Conservation (phyloP, 768 basidiomycete species). For the Cubamyces lactineus region DNA sequence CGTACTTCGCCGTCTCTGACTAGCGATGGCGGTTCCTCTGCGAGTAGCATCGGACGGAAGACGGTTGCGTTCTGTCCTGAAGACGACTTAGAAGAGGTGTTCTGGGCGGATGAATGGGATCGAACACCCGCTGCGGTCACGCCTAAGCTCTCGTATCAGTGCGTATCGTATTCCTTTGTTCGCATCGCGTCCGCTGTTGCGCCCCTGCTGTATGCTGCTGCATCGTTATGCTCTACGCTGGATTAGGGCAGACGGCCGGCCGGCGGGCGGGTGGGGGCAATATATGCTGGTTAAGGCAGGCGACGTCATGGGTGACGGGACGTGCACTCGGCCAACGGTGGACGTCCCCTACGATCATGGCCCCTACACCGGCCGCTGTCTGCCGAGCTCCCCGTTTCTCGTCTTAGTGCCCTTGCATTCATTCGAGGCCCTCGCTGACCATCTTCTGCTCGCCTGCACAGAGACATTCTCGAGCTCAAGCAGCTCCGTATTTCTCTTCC, state of each 20-base stretch:
- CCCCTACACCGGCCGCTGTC: slow-evolving; percentile 3
- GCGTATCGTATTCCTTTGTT: slow-evolving; percentile 37
- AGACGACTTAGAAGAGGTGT: slow-evolving; percentile 58
- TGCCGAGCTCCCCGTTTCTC: not conserved
- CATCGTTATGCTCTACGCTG: not conserved
- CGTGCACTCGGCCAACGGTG: not conserved
- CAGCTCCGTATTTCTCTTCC: slow-evolving; percentile 69
- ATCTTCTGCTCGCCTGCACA: slow-evolving; percentile 8
- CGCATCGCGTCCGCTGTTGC: not conserved
- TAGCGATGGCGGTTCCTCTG: slow-evolving; percentile 15
- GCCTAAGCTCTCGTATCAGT: slow-evolving; percentile 67
- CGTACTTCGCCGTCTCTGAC: slow-evolving; percentile 22
- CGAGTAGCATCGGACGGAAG: slow-evolving; percentile 41
- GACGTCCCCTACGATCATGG: not conserved
- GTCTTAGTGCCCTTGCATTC: not conserved
- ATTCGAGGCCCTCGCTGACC: slow-evolving; percentile 11
- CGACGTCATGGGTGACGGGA: slow-evolving; percentile 24
- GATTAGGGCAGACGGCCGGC: slow-evolving; percentile 1
- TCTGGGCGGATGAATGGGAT: slow-evolving; percentile 79
- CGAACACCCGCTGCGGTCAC: slow-evolving; percentile 71
- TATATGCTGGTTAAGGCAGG: slow-evolving; percentile 1
- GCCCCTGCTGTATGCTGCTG: not conserved
- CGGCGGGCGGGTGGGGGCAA: not conserved
- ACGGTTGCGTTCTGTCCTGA: slow-evolving; percentile 64
- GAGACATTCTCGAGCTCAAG: slow-evolving; percentile 58